phyloP scores from a whole-genome alignment of 192 early-diverging fungal species.

The Rhizophagus sp. region DNA sequence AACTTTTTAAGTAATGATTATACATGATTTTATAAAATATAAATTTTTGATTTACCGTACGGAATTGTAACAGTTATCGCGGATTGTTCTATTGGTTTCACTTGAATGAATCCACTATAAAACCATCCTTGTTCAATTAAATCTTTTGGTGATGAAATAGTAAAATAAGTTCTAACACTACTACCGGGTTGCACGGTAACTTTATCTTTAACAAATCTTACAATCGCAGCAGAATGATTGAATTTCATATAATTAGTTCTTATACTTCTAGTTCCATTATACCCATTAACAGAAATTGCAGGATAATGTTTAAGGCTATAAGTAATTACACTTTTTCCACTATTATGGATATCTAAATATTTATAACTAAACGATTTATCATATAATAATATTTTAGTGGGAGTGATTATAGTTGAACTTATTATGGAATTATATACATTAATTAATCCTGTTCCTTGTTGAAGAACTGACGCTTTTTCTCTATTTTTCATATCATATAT shows the following conservation, averaged over 20 bases:
- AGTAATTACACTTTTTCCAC: not conserved
- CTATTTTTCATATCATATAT: constrained; percentile 6
- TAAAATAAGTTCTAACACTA: constrained; percentile 37
- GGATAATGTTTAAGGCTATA: not conserved
- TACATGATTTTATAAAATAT: too few relatives aligned
- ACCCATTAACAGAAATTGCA: constrained; percentile 2
- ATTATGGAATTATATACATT: constrained; percentile 33
- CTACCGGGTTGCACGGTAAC: constrained; percentile 37
- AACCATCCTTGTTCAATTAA: constrained; percentile 40
- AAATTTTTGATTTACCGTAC: constrained; percentile 5
- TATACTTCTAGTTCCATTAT: not conserved
- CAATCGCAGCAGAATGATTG: constrained; percentile 37
- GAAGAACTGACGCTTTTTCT: constrained; percentile 28
- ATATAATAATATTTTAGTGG: constrained; percentile 32
- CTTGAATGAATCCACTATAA: constrained; percentile 52
- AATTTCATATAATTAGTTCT: not conserved
- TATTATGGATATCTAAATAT: not conserved
- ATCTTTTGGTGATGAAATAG: constrained; percentile 41
- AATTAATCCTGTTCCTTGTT: constrained; percentile 38
- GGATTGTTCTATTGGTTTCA: constrained; percentile 29
- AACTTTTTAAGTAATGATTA: too few relatives aligned
- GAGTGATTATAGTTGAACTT: constrained; percentile 22
- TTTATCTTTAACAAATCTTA: constrained; percentile 33
- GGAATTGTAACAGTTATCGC: not conserved
- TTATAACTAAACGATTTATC: constrained; percentile 10